Evolutionary conservation across 2,329 filamentous ascomycete species (phyloP), one percentile per base, ranked within the genome.

Genomic region (Colletotrichum spinosum): DNA sequence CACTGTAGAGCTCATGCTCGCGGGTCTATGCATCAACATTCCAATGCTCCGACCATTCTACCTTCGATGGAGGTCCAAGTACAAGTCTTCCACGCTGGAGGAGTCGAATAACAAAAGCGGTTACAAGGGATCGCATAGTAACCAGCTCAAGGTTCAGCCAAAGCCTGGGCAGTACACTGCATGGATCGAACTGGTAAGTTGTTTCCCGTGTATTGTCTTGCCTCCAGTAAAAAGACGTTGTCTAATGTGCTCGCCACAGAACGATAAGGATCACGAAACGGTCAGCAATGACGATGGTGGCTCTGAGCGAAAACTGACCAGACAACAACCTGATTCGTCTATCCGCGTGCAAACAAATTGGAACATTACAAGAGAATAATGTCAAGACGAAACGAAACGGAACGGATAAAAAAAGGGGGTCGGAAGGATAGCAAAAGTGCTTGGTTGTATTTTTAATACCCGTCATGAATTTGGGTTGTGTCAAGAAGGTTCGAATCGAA

Each of bases 41-140:
- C 79, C 79, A 2, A 81, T 81, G 78, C 71, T 81, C 6, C 73
- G 77, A 42, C 73, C 78, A 2, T 74, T 79, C 55, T 78, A 74
- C 61, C 68, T 69, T 11, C 71, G 72, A 54, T 77, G 75, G 63
- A 74, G 70, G 64, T 72, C 75, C 58, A 68, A 73, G 46, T 72
- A 75, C 60, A 75, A 75, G 4, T 73, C 73, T 0, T 77, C 75
- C 6, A 70, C 71, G 41, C 55, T 75, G 3, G 58, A 70, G 8
- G 73, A 77, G 33, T 72, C 63, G 46, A 66, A 70, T 33, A 64
- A 67, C 17, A 57, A 55, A 10, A 65, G 46, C 10, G 62, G 57
- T 6, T 61, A 41, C 52, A 61, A 58, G 33, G 67, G 61, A n/a
- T 68, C 51, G 11, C 42, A 37, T 8, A 53, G 52, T 38, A 53